Conservation (phyloP, 345 rosid species). For the Abelmoschus esculentus region DNA sequence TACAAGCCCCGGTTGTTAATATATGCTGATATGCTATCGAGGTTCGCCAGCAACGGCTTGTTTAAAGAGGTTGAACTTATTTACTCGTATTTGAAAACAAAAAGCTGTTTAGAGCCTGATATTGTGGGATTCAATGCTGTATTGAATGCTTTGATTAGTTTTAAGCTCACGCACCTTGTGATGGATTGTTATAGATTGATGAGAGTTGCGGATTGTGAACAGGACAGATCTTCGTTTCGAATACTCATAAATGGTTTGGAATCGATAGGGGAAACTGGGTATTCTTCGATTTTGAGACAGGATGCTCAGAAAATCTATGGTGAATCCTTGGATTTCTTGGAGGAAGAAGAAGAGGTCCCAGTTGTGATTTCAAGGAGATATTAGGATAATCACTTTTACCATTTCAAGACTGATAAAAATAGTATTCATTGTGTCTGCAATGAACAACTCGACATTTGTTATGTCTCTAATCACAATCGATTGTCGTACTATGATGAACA, state of each 20-base stretch:
- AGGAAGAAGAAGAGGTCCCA: slow-evolving; percentile 30
- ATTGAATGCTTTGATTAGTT: slow-evolving; percentile 38
- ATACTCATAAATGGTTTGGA: slow-evolving; percentile 55
- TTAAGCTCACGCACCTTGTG: slow-evolving; percentile 33
- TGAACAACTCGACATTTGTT: no score
- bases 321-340: slow-evolving; percentile 42
- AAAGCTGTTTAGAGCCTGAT: slow-evolving; percentile 40
- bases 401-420: neutral
- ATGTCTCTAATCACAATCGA: no score
- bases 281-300: slow-evolving; percentile 38
- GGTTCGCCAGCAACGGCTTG: slow-evolving; percentile 44
- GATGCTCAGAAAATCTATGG: slow-evolving; percentile 58
- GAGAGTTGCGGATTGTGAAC: slow-evolving; percentile 57
- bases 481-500: neutral
- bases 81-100: slow-evolving; percentile 35
- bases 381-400: neutral
- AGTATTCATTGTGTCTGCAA: no score
- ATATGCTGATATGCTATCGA: slow-evolving; percentile 50
- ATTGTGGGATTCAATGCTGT: slow-evolving; percentile 45
- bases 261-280: slow-evolving; percentile 32
- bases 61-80: slow-evolving; percentile 37
- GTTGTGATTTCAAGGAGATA: neutral
- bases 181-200: slow-evolving; percentile 55
- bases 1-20: slow-evolving; percentile 53
- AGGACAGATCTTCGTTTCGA: slow-evolving; percentile 51